A percentile compares a stretch with the other conserved stretches of the same genome.
phyloP scores from a whole-genome alignment of 805 yeast genomes.

The Ogataea nonfermentans region DNA sequence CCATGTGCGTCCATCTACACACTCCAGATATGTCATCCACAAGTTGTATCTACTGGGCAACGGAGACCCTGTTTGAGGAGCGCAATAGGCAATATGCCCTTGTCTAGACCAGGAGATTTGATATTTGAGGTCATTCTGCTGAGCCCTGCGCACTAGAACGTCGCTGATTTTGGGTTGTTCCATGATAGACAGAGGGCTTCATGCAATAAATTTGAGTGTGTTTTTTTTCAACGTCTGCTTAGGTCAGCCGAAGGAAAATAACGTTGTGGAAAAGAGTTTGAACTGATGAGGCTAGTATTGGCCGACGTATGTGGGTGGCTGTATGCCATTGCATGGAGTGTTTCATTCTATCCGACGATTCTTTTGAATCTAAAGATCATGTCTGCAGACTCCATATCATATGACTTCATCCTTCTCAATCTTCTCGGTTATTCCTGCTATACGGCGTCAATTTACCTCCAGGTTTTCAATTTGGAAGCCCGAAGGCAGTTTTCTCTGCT shows the following conservation, averaged over 20 bases:
- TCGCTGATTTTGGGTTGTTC: slow-evolving; percentile 20
- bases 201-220: background rate
- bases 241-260: slow-evolving; percentile 1
- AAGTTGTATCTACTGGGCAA: slow-evolving; percentile 37
- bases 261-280: background rate
- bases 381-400: slow-evolving; percentile 49
- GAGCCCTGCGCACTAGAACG: slow-evolving; percentile 25
- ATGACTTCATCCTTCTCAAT: slow-evolving; percentile 47
- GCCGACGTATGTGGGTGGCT: slow-evolving; percentile 29
- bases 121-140: slow-evolving; percentile 13
- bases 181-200: background rate
- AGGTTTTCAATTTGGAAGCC: slow-evolving; percentile 37
- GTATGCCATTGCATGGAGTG: slow-evolving; percentile 36
- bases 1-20: slow-evolving; percentile 78
- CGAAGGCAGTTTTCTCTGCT: slow-evolving; percentile 29
- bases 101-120: slow-evolving; percentile 73
- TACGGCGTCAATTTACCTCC: slow-evolving; percentile 41
- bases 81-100: slow-evolving; percentile 76
- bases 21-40: slow-evolving; percentile 64
- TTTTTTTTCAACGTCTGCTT: slow-evolving; percentile 2
- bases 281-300: slow-evolving; percentile 12
- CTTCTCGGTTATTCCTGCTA: slow-evolving; percentile 47
- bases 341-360: slow-evolving; percentile 51
- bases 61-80: slow-evolving; percentile 25
- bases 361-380: slow-evolving; percentile 38